Evolutionary conservation across 768 basidiomycete genomes (phyloP).

Genomic region (Butyriboletus loyo): DNA sequence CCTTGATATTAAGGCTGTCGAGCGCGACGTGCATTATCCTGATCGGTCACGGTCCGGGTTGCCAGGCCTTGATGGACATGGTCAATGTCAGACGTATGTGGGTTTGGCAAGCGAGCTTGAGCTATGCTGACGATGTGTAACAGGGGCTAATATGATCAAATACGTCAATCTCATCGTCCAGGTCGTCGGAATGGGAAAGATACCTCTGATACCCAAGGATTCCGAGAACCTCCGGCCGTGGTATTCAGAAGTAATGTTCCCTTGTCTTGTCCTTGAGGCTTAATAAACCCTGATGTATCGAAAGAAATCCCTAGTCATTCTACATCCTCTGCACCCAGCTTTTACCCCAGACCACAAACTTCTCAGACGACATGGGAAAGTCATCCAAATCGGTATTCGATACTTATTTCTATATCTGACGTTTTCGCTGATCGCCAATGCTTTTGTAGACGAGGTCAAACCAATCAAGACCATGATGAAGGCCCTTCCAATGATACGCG

Average conservation of each 20-base stretch:
- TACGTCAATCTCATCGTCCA: slow-evolving; percentile 73
- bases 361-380: slow-evolving; percentile 60
- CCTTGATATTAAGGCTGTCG: slow-evolving; percentile 51
- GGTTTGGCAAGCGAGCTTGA: background rate
- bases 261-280: slow-evolving; percentile 10
- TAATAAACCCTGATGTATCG: slow-evolving; percentile 6
- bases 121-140: background rate
- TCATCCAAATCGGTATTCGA: slow-evolving; percentile 60
- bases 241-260: slow-evolving; percentile 61
- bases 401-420: background rate
- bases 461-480: slow-evolving; percentile 72
- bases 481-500: slow-evolving; percentile 61
- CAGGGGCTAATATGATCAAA: slow-evolving; percentile 54
- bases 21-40: slow-evolving; percentile 71
- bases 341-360: slow-evolving; percentile 38
- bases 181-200: slow-evolving; percentile 63
- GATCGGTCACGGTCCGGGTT: slow-evolving; percentile 86
- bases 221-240: slow-evolving; percentile 58
- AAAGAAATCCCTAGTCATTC: slow-evolving; percentile 69
- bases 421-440: background rate
- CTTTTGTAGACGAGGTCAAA: slow-evolving; percentile 56
- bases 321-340: slow-evolving; percentile 62
- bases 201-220: slow-evolving; percentile 54
- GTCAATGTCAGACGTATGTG: slow-evolving; percentile 65
- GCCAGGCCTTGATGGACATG: slow-evolving; percentile 70